Percentiles rank a stretch among this genome's conserved stretches.
Conservation (phyloP, 169 alveolate genomes). For the Cryptosporidium canis region DNA sequence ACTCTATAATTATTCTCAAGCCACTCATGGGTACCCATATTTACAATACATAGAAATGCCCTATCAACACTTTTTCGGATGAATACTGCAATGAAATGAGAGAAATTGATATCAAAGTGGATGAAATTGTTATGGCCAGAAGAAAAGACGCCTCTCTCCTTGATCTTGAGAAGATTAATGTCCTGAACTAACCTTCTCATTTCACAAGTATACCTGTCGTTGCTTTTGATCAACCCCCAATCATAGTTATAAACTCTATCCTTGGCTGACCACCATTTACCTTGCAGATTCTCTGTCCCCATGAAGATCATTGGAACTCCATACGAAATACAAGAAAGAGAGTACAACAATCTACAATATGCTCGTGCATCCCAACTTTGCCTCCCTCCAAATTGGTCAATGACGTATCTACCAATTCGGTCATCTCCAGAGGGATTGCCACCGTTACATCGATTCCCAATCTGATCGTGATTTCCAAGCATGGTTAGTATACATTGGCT, state of each 20-base stretch:
- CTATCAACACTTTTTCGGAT: background rate
- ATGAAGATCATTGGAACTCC: slow-evolving; percentile 78
- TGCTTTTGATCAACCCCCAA: slow-evolving; percentile 68
- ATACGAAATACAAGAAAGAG: slow-evolving; percentile 58
- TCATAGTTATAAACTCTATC: slow-evolving; percentile 32
- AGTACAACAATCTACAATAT: slow-evolving; percentile 75
- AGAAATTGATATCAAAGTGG: slow-evolving; percentile 3
- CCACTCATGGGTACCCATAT: slow-evolving; percentile 70
- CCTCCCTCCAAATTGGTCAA: slow-evolving; percentile 76
- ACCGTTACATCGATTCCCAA: slow-evolving; percentile 74
- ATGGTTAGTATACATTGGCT: slow-evolving; percentile 73
- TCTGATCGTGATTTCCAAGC: slow-evolving; percentile 78
- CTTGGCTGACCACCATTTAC: slow-evolving; percentile 75
- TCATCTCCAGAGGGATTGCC: slow-evolving; percentile 56
- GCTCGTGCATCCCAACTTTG: slow-evolving; percentile 76
- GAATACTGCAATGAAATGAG: background rate
- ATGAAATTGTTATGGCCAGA: slow-evolving; percentile 11
- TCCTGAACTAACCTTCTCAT: slow-evolving; percentile 72
- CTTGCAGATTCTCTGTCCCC: slow-evolving; percentile 77
- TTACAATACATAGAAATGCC: slow-evolving; percentile 66
- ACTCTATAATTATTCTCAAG: slow-evolving; percentile 44
- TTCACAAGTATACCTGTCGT: slow-evolving; percentile 59
- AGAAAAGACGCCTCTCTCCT: slow-evolving; percentile 17
- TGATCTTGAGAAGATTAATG: slow-evolving; percentile 1
- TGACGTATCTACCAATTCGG: slow-evolving; percentile 69